Base-by-base conservation (phyloP, 75 land plant genomes). In the Gnetum montanum region DNA sequence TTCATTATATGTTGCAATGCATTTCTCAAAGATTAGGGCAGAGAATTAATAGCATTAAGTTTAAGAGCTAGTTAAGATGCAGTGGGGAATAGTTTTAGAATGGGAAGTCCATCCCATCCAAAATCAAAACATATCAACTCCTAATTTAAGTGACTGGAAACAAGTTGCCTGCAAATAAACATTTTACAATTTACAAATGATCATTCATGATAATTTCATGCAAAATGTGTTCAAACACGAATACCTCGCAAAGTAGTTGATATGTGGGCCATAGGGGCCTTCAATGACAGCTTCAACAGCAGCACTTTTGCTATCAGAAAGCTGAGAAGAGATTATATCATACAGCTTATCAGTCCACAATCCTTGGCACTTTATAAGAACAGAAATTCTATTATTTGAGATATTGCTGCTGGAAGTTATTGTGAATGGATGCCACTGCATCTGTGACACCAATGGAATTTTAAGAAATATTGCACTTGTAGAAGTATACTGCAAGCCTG, bases 401-500 rank as follows among this genome's bases (percentile, higher is more conserved):
- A 37, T 57, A 15, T 38, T 60, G 2, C 73, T 65, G 62, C 78
- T 75, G 1, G 90, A 79, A 26, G 68, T 73, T 29, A 75, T 49
- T 46, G 72, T 82, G 61, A 86, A 86, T 1, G 90, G 73, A 35
- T 86, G 90, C 90, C 87, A 86, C 28, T 86, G 78, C 24, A 75
- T 46, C 7, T 52, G 47, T 8, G 90, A 86, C 22, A 86, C 58
- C 1, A 57, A 58, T 24, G 83, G 80, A 47, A 83, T 64, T 50
- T 79, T 86, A 49, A 83, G 35, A 46, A 71, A 79, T 11, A 85
- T 34, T 1, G 65, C 68, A 34, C 90, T 79, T 24, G 85, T 66
- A 8, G 86, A 78, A 11, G 34, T 57, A 40, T 75, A 85, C 45
- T 75, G 65, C 60, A 85, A 33, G 27, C 61, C 86, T 82, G 72